Evolutionary conservation across 495 filamentous ascomycete genomes (phyloP), one percentile per base, ranked within the genome.

Genomic region (Baudoinia panamericana): DNA sequence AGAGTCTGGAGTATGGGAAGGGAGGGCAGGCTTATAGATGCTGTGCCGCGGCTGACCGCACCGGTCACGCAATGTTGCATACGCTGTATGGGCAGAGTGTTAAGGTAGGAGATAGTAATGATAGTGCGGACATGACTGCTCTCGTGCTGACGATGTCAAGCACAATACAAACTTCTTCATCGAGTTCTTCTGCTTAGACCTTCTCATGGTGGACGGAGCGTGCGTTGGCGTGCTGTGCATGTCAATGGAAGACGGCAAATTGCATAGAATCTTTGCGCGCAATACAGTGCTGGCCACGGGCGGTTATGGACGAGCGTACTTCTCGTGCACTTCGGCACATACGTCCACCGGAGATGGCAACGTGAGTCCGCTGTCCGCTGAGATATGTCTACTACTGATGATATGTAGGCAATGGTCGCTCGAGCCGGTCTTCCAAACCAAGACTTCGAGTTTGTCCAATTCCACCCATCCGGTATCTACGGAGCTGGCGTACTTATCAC

Each of bases 161-260:
- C 84, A 96, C 68, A 92, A 93, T 68, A 93, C 88, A 55, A 94
- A 95, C 68, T 96, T 94, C 72, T 95, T 96, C 68, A 94, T 96
- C 57, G 88, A 96, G 68, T 96, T 84, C 72, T 96, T 96, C 63
- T 88, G 84, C 44, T 69, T 93, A 43, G 88, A 96, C 62, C 67
- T 96, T 60, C 73, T 96, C 55, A 96, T 95, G 88, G 81, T 93
- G 64, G 81, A 85, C 56, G 90, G 90, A 40, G 80, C 84, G 61
- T 96, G 88, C 69, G 82, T 85, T 45, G 88, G 88, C 70, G 85
- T 96, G 50, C 69, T 95, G 46, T 87, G 87, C 42, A 93, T 93
- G 65, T 94, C 93, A 69, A 87, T 93, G 69, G 88, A 96, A 67
- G 88, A 96, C 56, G 88, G 88, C 50, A 96, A 88, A 13, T 76